Conservation (phyloP, 164 flowering plant genomes). For the Aristolochia fimbriata region DNA sequence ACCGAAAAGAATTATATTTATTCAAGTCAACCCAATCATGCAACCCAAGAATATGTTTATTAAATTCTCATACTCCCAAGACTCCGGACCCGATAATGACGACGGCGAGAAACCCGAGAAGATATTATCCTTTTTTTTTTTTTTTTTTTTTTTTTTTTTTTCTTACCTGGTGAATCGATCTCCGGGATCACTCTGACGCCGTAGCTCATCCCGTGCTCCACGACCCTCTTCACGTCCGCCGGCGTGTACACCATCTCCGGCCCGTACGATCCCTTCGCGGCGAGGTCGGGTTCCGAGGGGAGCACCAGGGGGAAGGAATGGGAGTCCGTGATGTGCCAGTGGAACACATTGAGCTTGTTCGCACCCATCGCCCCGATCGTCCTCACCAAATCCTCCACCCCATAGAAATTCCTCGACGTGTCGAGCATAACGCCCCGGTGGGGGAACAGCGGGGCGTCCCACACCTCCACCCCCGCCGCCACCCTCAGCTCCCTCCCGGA, state of each 20-base stretch:
- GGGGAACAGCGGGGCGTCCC: slow-evolving; percentile 53
- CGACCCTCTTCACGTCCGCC: slow-evolving; percentile 51
- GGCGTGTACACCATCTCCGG: slow-evolving; percentile 48
- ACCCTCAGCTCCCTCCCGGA: slow-evolving; percentile 17
- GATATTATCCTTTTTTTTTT: slow-evolving; percentile 22
- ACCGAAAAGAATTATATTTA: too few species aligned
- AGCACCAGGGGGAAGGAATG: slow-evolving; percentile 79
- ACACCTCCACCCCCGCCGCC: slow-evolving; percentile 37
- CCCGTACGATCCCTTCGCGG: slow-evolving; percentile 61
- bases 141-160: slow-evolving; percentile 10
- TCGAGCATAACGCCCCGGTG: slow-evolving; percentile 76
- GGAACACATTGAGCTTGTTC: slow-evolving; percentile 83
- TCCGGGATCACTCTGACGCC: slow-evolving; percentile 90
- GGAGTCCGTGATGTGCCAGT: slow-evolving; percentile 93
- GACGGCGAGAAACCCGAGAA: too few species aligned
- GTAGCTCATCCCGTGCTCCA: slow-evolving; percentile 53
- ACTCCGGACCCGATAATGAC: too few species aligned
- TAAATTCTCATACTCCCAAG: too few species aligned
- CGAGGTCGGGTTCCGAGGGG: slow-evolving; percentile 71
- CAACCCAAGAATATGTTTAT: too few species aligned
- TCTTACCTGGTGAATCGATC: slow-evolving; percentile 74
- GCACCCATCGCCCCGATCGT: slow-evolving; percentile 59
- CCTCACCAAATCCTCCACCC: slow-evolving; percentile 54
- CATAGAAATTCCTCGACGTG: slow-evolving; percentile 66
- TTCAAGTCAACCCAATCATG: too few species aligned